Percentiles rank a stretch among this genome's conserved stretches.
phyloP scores from a whole-genome alignment of 2,329 filamentous ascomycete genomes.

The Ramularia endophylla region DNA sequence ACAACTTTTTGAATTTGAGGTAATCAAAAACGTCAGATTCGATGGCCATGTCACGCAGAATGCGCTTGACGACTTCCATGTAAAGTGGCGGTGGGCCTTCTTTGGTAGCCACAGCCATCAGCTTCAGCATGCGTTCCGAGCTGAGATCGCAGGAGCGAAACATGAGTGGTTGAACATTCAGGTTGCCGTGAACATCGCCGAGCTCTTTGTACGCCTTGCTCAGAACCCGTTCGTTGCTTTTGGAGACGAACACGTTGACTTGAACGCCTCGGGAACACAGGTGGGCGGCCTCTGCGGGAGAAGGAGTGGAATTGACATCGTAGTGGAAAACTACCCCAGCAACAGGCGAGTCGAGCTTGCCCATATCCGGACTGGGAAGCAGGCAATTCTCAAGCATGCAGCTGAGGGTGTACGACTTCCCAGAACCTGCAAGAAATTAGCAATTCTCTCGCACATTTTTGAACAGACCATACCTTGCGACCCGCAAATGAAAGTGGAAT shows the following conservation, averaged over 20 bases:
- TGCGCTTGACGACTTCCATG: conserved; percentile 47
- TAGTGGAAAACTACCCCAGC: conserved; percentile 57
- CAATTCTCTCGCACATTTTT: background rate
- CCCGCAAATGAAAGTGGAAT: conserved; percentile 57
- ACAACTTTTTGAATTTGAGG: conserved; percentile 37
- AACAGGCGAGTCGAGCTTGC: conserved; percentile 46
- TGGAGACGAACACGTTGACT: conserved; percentile 48
- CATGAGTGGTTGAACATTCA: conserved; percentile 43
- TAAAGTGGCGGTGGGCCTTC: conserved; percentile 49
- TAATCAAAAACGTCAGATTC: conserved; percentile 45
- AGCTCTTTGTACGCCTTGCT: conserved; percentile 38
- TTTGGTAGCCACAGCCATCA: conserved; percentile 48
- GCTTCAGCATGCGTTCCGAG: conserved; percentile 47
- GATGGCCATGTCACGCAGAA: conserved; percentile 54
- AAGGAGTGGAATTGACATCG: conserved; percentile 45
- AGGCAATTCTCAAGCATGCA: conserved; percentile 57
- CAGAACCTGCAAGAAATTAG: conserved; percentile 23
- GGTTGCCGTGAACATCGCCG: conserved; percentile 30
- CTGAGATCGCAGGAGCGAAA: conserved; percentile 45
- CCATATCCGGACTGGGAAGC: conserved; percentile 37
- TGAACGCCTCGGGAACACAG: conserved; percentile 44
- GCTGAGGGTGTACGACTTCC: conserved; percentile 56
- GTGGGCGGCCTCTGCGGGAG: conserved; percentile 51
- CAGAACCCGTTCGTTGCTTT: conserved; percentile 42
- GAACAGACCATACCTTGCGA: conserved; percentile 46